Evolutionary conservation across 2,329 filamentous ascomycete species (phyloP).

Genomic region (Aspergillus pseudoviridinutans): DNA sequence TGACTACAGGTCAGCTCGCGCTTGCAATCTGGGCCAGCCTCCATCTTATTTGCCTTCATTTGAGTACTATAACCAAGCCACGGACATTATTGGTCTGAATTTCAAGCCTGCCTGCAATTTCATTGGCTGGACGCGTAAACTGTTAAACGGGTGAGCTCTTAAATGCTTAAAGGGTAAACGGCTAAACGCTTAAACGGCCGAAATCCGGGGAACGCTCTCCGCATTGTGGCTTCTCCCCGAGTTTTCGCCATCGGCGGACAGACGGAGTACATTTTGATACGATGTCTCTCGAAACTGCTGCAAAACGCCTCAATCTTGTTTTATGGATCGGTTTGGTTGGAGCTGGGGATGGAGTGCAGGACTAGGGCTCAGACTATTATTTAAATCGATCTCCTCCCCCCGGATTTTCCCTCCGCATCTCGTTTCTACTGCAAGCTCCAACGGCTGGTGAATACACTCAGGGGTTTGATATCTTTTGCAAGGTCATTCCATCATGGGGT

Average conservation of each 20-base stretch:
- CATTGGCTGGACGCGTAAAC: neutral
- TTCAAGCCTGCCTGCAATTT: neutral
- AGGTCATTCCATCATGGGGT: slow-evolving; percentile 28
- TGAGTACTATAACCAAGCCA: neutral
- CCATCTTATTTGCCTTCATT: neutral
- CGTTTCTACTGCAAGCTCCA: neutral
- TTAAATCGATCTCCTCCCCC: neutral
- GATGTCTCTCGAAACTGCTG: neutral
- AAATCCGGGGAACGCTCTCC: neutral
- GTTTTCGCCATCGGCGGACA: neutral
- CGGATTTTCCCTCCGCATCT: neutral
- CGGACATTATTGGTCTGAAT: neutral
- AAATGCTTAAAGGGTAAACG: neutral
- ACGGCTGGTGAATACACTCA: neutral
- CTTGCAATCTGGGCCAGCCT: no score
- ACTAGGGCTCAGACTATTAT: neutral
- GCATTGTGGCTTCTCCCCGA: neutral
- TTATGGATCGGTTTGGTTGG: neutral
- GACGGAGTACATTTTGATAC: neutral
- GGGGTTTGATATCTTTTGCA: neutral
- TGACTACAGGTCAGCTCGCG: no score
- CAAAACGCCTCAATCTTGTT: neutral
- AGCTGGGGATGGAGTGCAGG: neutral
- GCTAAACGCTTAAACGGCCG: neutral
- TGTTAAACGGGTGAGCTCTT: neutral